Conservation (phyloP, 73 alveolate genomes). For the Uronychia binucleata region DNA sequence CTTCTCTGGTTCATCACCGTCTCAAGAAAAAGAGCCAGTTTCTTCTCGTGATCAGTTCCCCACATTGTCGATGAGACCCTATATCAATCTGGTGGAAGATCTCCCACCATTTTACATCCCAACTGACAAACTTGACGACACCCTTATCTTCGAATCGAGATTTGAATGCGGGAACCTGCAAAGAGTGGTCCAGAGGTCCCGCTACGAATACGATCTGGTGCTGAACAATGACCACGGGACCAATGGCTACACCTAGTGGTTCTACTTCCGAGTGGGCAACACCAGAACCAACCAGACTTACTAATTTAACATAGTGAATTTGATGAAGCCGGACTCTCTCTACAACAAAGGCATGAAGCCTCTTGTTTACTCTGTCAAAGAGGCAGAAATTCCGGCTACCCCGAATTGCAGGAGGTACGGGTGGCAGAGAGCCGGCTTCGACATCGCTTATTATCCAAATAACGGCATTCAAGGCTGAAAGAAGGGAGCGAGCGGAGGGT, state of each 20-base stretch:
- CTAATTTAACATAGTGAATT: slow-evolving; percentile 93
- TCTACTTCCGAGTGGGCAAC: slow-evolving; percentile 92
- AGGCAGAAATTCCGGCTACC: slow-evolving; percentile 15
- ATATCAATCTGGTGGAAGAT: slow-evolving; percentile 4
- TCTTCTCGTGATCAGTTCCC: too few relatives aligned
- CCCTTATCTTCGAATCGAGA: slow-evolving; percentile 96
- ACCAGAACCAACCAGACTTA: slow-evolving; percentile 92
- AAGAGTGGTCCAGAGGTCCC: slow-evolving; percentile 82
- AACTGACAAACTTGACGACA: slow-evolving; percentile 75
- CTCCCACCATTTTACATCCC: slow-evolving; percentile 71
- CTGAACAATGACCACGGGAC: slow-evolving; percentile 86
- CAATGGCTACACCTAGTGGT: slow-evolving; percentile 96
- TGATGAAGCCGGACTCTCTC: slow-evolving; percentile 74
- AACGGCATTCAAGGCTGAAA: background rate
- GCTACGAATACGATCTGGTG: slow-evolving; percentile 95
- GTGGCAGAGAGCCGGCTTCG: slow-evolving; percentile 17
- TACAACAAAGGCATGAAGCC: slow-evolving; percentile 87
- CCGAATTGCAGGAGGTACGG: background rate
- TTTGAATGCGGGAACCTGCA: slow-evolving; percentile 98
- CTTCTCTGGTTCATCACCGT: too few relatives aligned
- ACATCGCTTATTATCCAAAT: slow-evolving; percentile 2
- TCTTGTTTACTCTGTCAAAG: slow-evolving; percentile 64
- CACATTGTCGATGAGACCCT: too few relatives aligned
- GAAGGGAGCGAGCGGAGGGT: background rate
- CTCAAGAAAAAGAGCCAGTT: too few relatives aligned